A percentile compares a stretch with the other conserved stretches of the same genome.
Evolutionary conservation across 192 early-diverging fungal genomes (phyloP).

Genomic region (Phlyctochytrium bullatum): DNA sequence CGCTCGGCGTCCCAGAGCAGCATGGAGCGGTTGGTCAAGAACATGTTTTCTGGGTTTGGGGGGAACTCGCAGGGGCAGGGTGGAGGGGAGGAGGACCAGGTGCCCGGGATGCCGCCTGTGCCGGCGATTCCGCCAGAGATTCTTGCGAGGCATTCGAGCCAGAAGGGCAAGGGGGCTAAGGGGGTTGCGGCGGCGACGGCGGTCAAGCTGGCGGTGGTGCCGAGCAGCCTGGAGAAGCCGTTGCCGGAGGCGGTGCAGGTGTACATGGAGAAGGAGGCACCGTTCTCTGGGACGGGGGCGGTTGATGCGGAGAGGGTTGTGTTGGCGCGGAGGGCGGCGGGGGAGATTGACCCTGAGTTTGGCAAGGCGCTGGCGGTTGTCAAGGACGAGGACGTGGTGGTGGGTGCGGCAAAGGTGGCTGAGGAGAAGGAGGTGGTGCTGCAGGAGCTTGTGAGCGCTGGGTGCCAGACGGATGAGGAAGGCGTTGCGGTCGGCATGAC

Average conservation of each 20-base stretch:
- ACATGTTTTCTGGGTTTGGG: not conserved
- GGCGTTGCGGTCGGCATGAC: not conserved
- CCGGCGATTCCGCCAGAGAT: not conserved
- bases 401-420: not conserved
- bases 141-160: not conserved
- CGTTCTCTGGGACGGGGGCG: not conserved
- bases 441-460: not conserved
- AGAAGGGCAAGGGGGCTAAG: not conserved
- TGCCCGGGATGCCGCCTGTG: not conserved
- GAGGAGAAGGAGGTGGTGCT: not conserved
- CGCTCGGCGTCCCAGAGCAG: not conserved
- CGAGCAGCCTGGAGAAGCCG: not conserved
- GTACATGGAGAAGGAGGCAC: not conserved
- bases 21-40: not conserved
- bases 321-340: not conserved
- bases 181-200: not conserved
- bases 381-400: not conserved
- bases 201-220: not conserved
- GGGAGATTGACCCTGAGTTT: not conserved
- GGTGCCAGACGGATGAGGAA: not conserved
- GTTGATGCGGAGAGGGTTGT: not conserved
- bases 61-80: not conserved
- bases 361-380: not conserved
- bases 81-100: not conserved
- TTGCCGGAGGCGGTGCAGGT: not conserved